A percentile compares a stretch with the other conserved stretches of the same genome.
phyloP scores from a whole-genome alignment of 257 asterid species.

The Jacaranda copaia region DNA sequence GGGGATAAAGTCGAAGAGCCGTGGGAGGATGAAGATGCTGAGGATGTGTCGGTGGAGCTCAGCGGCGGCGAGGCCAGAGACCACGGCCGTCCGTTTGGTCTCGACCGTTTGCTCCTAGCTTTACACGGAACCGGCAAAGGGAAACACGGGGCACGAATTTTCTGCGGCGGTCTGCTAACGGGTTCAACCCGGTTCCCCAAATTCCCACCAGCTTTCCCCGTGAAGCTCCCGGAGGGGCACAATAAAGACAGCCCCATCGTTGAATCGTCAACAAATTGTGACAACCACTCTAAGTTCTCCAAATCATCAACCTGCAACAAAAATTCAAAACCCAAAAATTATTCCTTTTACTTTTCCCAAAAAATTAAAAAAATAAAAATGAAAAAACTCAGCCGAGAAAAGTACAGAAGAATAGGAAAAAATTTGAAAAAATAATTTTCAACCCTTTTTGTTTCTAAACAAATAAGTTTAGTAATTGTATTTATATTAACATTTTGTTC shows the following conservation, averaged over 20 bases:
- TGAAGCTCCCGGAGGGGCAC: constrained; percentile 53
- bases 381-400: background rate
- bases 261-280: constrained; percentile 78
- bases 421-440: background rate
- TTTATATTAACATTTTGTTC: background rate
- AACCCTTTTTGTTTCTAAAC: background rate
- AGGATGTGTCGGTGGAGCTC: constrained; percentile 50
- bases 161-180: constrained; percentile 42
- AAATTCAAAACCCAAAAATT: background rate
- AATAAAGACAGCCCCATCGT: constrained; percentile 54
- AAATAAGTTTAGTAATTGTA: background rate
- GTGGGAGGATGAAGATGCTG: constrained; percentile 56
- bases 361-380: background rate
- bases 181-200: constrained; percentile 43
- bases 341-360: background rate
- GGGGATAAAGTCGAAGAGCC: constrained; percentile 50
- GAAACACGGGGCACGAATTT: constrained; percentile 40
- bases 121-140: constrained; percentile 51
- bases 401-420: background rate
- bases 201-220: constrained; percentile 38
- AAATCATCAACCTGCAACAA: constrained; percentile 67
- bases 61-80: constrained; percentile 48
- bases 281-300: constrained; percentile 87
- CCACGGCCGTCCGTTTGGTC: constrained; percentile 58
- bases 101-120: constrained; percentile 60